Evolutionary conservation across 2,329 filamentous ascomycete genomes (phyloP), one percentile per base, ranked within the genome.

Genomic region (Bipolaris gigantea): DNA sequence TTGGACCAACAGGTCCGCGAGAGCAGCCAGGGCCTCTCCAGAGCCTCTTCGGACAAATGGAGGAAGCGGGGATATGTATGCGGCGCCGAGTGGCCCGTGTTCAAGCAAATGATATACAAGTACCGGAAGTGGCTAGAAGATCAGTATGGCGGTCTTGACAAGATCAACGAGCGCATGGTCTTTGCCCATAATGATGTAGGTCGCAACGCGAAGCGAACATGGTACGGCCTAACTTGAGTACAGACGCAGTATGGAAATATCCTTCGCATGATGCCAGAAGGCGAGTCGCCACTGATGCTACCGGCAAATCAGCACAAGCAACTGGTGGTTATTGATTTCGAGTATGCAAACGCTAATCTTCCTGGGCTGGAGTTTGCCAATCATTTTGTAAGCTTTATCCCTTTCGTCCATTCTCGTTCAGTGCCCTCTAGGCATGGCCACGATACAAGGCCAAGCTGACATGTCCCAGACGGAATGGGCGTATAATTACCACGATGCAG

Each of bases 191-290:
- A 96, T 67, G 94, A 99, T 81, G 92, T 95, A 76, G 79, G 88
- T 76, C 8, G 18, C 5, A 21, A 5, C 13, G 8, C 15, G 5
- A 19, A 10, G 2, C 5, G 8, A 5, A 25, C 35, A 4, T 3
- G 16, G 13, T 21, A 10, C 16, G 9, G 13, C 30, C 62, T 70
- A 18, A 70, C 41, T 39, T 8, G 10, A 25, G 9, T 35, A 45
- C 50, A 96, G 91, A 96, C 94, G 4, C 94, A 99, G 86, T 97
- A 99, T 69, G 94, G 94, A 60, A 99, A 99, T 71, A 94, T 99
- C 59, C 85, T 99, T 45, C 90, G 92, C 34, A 78, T 88, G 73
- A 84, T 90, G 62, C 85, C 85, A 2, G 77, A 78, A 35, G 82
- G 81, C 44, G 88, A 92, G 64, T 97, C 92, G 0, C 94, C 93